Conservation (phyloP, 768 basidiomycete species). For the Gymnopilus dilepis region DNA sequence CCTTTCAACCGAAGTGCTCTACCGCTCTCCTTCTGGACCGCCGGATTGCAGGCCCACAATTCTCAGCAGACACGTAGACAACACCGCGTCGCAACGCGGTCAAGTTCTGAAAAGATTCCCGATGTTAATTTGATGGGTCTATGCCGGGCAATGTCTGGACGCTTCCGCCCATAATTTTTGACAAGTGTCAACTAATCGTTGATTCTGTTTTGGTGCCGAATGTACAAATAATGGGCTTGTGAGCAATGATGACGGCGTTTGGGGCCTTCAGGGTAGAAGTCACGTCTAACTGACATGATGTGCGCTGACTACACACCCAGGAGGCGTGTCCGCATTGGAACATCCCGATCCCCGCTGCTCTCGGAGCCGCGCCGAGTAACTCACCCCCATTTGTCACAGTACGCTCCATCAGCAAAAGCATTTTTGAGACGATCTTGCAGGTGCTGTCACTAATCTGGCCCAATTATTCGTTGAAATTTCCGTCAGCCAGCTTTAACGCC, state of each 20-base stretch:
- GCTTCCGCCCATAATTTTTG: not conserved
- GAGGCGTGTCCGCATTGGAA: conserved; percentile 10
- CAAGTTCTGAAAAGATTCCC: not conserved
- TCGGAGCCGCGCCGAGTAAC: conserved; percentile 32
- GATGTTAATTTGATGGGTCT: not conserved
- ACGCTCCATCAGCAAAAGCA: not conserved
- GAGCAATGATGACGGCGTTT: not conserved
- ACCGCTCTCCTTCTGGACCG: not conserved
- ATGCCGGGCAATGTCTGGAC: not conserved
- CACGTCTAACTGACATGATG: conserved; percentile 28
- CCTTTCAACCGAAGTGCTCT: not conserved
- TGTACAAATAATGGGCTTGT: not conserved
- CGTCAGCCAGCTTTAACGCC: conserved; percentile 20
- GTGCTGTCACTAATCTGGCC: not conserved
- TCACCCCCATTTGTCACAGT: conserved; percentile 18
- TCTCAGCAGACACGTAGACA: not conserved
- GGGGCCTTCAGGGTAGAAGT: conserved; percentile 11
- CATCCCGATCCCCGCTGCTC: conserved; percentile 31
- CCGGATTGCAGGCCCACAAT: not conserved
- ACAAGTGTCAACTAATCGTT: not conserved
- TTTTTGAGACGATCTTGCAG: not conserved
- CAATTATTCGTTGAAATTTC: not conserved
- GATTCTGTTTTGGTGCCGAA: conserved; percentile 1
- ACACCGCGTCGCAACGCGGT: not conserved
- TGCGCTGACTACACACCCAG: conserved; percentile 22